Evolutionary conservation across 2,329 filamentous ascomycete species (phyloP).

Genomic region (Scortechinia acanthostroma): DNA sequence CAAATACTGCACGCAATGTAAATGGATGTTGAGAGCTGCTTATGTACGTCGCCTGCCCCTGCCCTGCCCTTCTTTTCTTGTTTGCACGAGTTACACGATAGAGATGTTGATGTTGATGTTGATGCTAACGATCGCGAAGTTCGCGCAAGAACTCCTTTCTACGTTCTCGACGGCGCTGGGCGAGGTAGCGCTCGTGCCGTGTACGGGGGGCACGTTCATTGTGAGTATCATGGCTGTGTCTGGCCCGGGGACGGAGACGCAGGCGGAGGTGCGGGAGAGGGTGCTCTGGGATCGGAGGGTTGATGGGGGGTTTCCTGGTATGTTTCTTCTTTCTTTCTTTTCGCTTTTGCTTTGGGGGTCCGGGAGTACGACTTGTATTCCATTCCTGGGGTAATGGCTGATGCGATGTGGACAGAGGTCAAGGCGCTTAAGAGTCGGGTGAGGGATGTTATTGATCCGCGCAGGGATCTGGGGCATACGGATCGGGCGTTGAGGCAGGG

Average conservation of each 20-base stretch:
- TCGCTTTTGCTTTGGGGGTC: too few relatives aligned
- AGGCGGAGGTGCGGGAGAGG: background rate
- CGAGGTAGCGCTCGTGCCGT: conserved; percentile 79
- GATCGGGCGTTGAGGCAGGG: background rate
- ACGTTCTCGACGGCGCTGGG: conserved; percentile 80
- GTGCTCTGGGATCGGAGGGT: background rate
- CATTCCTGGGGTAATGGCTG: too few relatives aligned
- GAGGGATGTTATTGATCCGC: background rate
- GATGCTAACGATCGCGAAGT: conserved; percentile 41
- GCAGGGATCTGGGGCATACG: background rate
- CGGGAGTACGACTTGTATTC: too few relatives aligned
- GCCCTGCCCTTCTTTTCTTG: too few relatives aligned
- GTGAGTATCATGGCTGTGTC: conserved; percentile 45
- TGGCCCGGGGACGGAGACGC: background rate
- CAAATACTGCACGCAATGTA: conserved; percentile 86
- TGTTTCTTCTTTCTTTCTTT: too few relatives aligned
- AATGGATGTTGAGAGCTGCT: conserved; percentile 81
- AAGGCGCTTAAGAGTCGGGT: background rate
- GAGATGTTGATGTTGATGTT: background rate
- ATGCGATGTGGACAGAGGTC: background rate
- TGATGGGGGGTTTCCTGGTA: background rate
- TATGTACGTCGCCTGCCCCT: conserved; percentile 65
- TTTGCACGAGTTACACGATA: too few relatives aligned
- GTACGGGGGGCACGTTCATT: conserved; percentile 76
- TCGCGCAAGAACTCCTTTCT: conserved; percentile 87